A percentile compares a stretch with the other conserved stretches of the same genome.
Conservation (phyloP, 2,329 filamentous ascomycete genomes). For the Claviceps digitariae region DNA sequence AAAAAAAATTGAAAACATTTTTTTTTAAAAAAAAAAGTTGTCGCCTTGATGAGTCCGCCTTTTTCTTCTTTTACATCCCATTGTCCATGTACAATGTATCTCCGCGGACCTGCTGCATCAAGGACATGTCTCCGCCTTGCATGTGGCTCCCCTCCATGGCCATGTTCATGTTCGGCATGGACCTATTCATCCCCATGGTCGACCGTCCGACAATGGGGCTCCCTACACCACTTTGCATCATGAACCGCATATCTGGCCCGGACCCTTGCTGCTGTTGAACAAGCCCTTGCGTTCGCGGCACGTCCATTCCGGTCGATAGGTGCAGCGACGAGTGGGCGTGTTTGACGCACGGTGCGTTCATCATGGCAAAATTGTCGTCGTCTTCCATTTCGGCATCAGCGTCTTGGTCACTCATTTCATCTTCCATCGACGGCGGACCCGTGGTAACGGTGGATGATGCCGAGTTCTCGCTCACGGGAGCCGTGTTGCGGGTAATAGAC, state of each 20-base stretch:
- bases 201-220: slow-evolving; percentile 21
- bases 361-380: slow-evolving; percentile 39
- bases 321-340: slow-evolving; percentile 23
- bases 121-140: slow-evolving; percentile 29
- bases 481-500: slow-evolving; percentile 23
- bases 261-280: slow-evolving; percentile 20
- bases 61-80: neutral
- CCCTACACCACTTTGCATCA: slow-evolving; percentile 27
- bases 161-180: slow-evolving; percentile 33
- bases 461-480: slow-evolving; percentile 20
- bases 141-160: slow-evolving; percentile 25
- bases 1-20: no score
- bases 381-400: slow-evolving; percentile 43
- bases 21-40: no score
- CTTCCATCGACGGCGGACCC: slow-evolving; percentile 27
- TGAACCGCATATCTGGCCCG: slow-evolving; percentile 24
- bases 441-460: slow-evolving; percentile 20
- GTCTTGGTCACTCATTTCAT: slow-evolving; percentile 21
- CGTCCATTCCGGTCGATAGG: slow-evolving; percentile 28
- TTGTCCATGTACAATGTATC: slow-evolving; percentile 40
- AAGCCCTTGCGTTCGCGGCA: slow-evolving; percentile 26
- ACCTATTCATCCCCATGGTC: slow-evolving; percentile 27
- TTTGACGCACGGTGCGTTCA: slow-evolving; percentile 28
- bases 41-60: no score
- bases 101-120: slow-evolving; percentile 32